These are phyloP conservation scores for Trichoderma gracile DNA, from an alignment of 2,329 filamentous ascomycete species.

Conservation along the genomic window DNA sequence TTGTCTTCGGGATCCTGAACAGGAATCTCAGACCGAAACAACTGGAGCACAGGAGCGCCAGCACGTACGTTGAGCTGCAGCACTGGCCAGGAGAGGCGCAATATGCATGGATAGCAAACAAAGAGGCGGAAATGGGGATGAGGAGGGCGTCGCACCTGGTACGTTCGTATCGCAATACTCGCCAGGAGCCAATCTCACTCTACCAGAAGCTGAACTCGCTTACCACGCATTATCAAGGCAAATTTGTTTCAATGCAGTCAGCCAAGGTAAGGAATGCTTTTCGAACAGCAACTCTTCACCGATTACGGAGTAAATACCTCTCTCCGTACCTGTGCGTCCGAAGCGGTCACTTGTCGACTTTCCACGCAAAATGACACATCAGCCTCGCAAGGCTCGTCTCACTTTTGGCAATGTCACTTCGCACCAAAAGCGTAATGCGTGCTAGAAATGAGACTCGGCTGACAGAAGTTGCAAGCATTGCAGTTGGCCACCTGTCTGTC, in stretches of 20 bases:
- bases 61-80: not conserved
- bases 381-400: constrained; percentile 23
- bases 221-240: not conserved
- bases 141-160: not conserved
- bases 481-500: constrained; percentile 6
- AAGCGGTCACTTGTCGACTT: constrained; percentile 28
- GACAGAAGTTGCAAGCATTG: constrained; percentile 1
- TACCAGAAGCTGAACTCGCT: not conserved
- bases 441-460: constrained; percentile 4
- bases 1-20: not conserved
- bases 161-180: not conserved
- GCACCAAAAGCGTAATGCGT: not conserved
- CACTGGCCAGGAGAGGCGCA: not conserved
- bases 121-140: not conserved
- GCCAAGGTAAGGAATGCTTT: not conserved
- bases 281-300: not conserved
- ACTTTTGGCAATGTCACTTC: constrained; percentile 1
- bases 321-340: not conserved
- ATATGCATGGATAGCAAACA: not conserved
- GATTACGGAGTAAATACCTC: not conserved
- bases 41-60: not conserved
- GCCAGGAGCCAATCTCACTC: not conserved
- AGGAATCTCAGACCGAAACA: not conserved
- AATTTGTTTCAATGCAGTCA: not conserved
- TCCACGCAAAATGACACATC: constrained; percentile 27